Base-by-base conservation (phyloP, 352 stramenopile genomes). In the Globisporangium mamillatum region DNA sequence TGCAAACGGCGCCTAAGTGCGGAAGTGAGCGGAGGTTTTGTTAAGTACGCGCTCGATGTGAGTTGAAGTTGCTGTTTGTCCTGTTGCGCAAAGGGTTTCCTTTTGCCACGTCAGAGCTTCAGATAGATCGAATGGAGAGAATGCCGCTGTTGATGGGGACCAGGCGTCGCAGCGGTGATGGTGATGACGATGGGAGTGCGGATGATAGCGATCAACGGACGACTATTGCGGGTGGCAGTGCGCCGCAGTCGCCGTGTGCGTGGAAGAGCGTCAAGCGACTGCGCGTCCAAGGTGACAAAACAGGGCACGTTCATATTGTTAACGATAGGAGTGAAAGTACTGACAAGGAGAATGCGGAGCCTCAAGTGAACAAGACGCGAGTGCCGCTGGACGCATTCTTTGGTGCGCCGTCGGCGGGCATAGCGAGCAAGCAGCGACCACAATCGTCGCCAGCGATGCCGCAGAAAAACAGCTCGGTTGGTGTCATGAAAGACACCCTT, bases 231-330 rank as follows among this genome's bases (percentile, higher is more conserved):
- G 55, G 18, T 14, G 74, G 58, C 22, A 82, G 75, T 38, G 73
- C 73, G 7, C 54, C 60, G 59, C 58, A 46, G 41, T 86, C 78
- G 25, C 78, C 77, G 22, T 86, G 75, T 41, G 12, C 84, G 44
- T 74, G 22, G 58, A 29, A 54, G 56, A 68, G 22, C 18, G 29
- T 14, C n/a, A n/a, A 60, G 34, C 20, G 12, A 24, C 29, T 0
- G 1, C 38, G 38, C 12, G 38, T 5, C 4, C 38, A 48, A 20
- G 38, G 4, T 7, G 32, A 27, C 16, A n/a, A 14, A 14, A 60
- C 8, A 8, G 56, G 12, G n/a, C 18, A 44, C n/a, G 56, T 32
- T 32, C 29, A 25, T 24, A n/a, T n/a, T 50, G 20, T 22, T 46
- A 14, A 34, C 32, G 29, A 29, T 18, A 46, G 56, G 10, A 24